Conservation (phyloP, 2,329 filamentous ascomycete species). For the Diaporthe longicolla region DNA sequence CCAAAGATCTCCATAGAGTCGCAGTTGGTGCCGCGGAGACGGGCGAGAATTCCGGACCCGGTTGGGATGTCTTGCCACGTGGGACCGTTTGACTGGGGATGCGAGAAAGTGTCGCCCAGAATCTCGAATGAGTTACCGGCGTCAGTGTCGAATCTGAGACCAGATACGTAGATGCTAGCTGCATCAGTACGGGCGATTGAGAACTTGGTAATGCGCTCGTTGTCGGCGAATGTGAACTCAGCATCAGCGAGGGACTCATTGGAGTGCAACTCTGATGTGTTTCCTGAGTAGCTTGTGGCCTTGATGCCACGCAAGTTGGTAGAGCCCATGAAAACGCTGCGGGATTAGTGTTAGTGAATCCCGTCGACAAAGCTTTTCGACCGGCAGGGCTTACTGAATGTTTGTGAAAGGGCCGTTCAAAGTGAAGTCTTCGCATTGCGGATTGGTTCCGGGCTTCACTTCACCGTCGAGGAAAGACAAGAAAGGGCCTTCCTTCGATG, state of each 20-base stretch:
- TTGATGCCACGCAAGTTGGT: constrained; percentile 18
- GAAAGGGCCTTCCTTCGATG: constrained; percentile 21
- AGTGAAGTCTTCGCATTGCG: constrained; percentile 6
- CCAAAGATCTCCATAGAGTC: constrained; percentile 33
- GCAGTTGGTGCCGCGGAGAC: constrained; percentile 41
- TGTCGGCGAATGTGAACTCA: constrained; percentile 25
- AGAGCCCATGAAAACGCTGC: constrained; percentile 11
- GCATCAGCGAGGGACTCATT: constrained; percentile 13
- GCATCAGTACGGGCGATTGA: constrained; percentile 1
- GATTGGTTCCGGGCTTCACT: constrained; percentile 5
- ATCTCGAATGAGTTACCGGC: constrained; percentile 5
- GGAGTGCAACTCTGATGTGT: constrained; percentile 18
- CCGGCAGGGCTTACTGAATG: constrained; percentile 7
- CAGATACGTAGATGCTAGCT: not conserved
- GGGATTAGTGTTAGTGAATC: not conserved
- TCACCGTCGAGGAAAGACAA: constrained; percentile 24
- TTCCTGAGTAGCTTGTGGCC: constrained; percentile 29
- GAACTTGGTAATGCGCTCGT: constrained; percentile 38
- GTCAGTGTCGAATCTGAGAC: constrained; percentile 23
- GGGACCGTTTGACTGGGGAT: not conserved
- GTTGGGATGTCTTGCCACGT: not conserved
- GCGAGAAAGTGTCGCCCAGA: not conserved
- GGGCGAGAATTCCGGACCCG: constrained; percentile 38
- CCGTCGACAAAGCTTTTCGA: too few relatives aligned
- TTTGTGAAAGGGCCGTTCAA: constrained; percentile 33